phyloP scores from a whole-genome alignment of 108 stramenopile genomes.

The Cyclotella cryptica region DNA sequence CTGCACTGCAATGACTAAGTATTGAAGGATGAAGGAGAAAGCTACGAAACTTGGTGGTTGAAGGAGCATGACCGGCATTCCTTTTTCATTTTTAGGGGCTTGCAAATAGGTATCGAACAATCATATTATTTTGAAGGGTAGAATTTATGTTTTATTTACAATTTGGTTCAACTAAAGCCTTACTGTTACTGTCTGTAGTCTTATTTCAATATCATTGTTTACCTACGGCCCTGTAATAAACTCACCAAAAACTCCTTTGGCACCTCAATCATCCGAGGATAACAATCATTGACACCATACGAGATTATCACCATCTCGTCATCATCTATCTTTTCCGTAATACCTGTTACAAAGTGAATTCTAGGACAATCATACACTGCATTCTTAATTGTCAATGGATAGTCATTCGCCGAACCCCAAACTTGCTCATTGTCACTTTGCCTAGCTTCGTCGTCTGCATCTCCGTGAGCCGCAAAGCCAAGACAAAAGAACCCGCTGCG shows the following conservation, averaged over 20 bases:
- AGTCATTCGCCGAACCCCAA: slow-evolving; percentile 33
- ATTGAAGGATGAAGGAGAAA: too few relatives aligned
- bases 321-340: slow-evolving; percentile 51
- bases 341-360: slow-evolving; percentile 54
- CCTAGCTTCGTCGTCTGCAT: slow-evolving; percentile 4
- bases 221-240: slow-evolving; percentile 24
- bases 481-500: slow-evolving; percentile 50
- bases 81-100: too few relatives aligned
- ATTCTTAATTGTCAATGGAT: slow-evolving; percentile 33
- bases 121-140: too few relatives aligned
- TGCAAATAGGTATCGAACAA: too few relatives aligned
- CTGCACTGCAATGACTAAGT: too few relatives aligned
- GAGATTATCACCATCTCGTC: slow-evolving; percentile 47
- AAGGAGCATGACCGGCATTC: too few relatives aligned
- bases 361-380: slow-evolving; percentile 37
- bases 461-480: slow-evolving; percentile 39
- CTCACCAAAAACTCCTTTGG: slow-evolving; percentile 45
- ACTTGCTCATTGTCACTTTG: slow-evolving; percentile 49
- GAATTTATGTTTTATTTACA: too few relatives aligned
- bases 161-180: too few relatives aligned
- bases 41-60: too few relatives aligned
- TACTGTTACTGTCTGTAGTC: too few relatives aligned
- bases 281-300: slow-evolving; percentile 59
- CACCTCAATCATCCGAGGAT: slow-evolving; percentile 54
- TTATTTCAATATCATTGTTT: too few relatives aligned